Percentiles rank a stretch among this genome's conserved stretches.
Conservation (phyloP, 352 stramenopile species). For the Globisporangium cederbergense region DNA sequence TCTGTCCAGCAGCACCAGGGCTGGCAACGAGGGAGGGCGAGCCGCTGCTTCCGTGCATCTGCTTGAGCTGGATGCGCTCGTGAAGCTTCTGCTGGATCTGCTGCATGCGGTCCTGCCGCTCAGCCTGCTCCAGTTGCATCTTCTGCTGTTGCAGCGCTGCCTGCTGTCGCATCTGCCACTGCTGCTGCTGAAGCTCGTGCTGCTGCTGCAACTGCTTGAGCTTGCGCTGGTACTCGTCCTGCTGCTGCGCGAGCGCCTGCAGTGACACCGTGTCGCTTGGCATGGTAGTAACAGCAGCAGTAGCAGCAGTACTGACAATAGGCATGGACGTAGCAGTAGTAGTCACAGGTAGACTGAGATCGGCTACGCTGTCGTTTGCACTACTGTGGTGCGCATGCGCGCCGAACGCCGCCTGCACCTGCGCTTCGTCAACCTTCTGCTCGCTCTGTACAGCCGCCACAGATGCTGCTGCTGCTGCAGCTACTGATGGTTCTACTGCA, state of each 20-base stretch:
- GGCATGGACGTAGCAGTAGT: background rate
- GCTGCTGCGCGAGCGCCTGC: conserved; percentile 31
- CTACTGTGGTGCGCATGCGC: conserved; percentile 8
- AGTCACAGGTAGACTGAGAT: background rate
- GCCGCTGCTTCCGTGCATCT: conserved; percentile 6
- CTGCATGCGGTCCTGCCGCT: conserved; percentile 29
- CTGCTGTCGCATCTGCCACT: conserved; percentile 14
- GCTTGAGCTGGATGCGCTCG: conserved; percentile 30
- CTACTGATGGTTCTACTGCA: background rate
- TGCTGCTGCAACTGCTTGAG: conserved; percentile 27
- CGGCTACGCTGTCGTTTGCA: background rate
- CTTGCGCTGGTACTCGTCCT: conserved; percentile 36
- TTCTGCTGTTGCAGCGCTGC: conserved; percentile 18
- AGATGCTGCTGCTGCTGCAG: background rate
- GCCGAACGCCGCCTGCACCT: conserved; percentile 6
- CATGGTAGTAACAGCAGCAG: background rate
- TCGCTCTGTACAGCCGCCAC: background rate
- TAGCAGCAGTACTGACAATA: background rate
- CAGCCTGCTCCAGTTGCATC: conserved; percentile 11
- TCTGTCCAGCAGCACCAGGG: background rate
- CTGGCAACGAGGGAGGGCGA: background rate
- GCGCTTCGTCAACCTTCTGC: background rate
- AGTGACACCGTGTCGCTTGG: conserved; percentile 15
- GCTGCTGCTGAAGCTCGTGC: conserved; percentile 17
- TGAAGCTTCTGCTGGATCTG: conserved; percentile 40